Evolutionary conservation across 345 rosid species (phyloP).

Genomic region (Schrenkiella parvula): DNA sequence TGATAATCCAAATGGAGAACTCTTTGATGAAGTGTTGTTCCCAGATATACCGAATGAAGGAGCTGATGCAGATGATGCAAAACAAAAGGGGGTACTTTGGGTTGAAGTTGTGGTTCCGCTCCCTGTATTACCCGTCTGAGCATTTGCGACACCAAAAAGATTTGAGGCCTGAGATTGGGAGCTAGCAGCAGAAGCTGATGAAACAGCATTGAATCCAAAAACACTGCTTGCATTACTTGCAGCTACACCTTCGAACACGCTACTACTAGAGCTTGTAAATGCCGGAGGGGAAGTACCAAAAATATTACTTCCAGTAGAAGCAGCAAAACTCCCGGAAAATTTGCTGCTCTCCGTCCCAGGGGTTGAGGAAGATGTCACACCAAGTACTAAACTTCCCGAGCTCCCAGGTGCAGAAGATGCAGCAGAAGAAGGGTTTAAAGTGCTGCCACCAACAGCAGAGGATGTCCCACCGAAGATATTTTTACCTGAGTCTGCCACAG

Average conservation of each 20-base stretch:
- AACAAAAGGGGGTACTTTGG: constrained; percentile 49
- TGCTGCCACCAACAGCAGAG: constrained; percentile 22
- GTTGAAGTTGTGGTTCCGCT: constrained; percentile 43
- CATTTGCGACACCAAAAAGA: constrained; percentile 37
- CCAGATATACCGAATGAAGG: constrained; percentile 47
- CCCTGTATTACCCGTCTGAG: constrained; percentile 43
- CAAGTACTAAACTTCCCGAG: constrained; percentile 36
- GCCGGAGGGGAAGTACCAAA: constrained; percentile 39
- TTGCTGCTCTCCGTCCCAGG: constrained; percentile 24
- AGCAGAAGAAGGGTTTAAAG: constrained; percentile 11
- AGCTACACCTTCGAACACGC: constrained; percentile 26
- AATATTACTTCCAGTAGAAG: constrained; percentile 31
- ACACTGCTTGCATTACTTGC: constrained; percentile 31
- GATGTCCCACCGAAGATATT: constrained; percentile 31
- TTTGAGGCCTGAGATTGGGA: constrained; percentile 45
- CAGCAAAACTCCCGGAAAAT: constrained; percentile 28
- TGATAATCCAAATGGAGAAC: constrained; percentile 51
- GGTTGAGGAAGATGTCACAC: constrained; percentile 29
- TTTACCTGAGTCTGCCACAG: constrained; percentile 31
- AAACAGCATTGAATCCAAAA: constrained; percentile 47
- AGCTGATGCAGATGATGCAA: constrained; percentile 47
- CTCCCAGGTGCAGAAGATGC: constrained; percentile 34
- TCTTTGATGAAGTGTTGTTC: constrained; percentile 43
- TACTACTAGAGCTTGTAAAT: constrained; percentile 36
- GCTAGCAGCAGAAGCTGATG: constrained; percentile 37